These are phyloP conservation scores for Sphaceloma murrayae DNA, from an alignment of 2,329 filamentous ascomycete genomes.

Conservation along the genomic window DNA sequence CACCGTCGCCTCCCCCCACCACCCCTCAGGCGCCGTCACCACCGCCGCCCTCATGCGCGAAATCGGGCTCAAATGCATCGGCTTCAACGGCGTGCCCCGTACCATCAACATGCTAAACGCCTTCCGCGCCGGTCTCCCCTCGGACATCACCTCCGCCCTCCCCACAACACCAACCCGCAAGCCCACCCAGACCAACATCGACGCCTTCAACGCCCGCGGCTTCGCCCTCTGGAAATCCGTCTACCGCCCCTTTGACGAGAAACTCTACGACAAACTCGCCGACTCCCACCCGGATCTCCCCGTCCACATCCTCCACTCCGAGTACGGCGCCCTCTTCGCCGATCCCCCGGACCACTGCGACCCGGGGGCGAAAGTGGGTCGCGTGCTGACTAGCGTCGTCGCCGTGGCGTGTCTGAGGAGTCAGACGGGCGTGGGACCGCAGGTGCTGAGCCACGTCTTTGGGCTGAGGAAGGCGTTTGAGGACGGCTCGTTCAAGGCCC, in stretches of 20 bases:
- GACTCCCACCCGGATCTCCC: slow-evolving; percentile 73
- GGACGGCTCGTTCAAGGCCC: slow-evolving; percentile 49
- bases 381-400: slow-evolving; percentile 62
- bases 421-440: slow-evolving; percentile 73
- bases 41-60: slow-evolving; percentile 65
- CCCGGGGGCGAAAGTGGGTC: slow-evolving; percentile 48
- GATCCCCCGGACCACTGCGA: slow-evolving; percentile 45
- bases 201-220: slow-evolving; percentile 49
- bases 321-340: slow-evolving; percentile 65
- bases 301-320: slow-evolving; percentile 63
- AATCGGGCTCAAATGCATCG: slow-evolving; percentile 66
- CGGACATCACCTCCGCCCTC: slow-evolving; percentile 45
- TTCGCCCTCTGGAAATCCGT: slow-evolving; percentile 63
- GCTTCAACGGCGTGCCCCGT: slow-evolving; percentile 70
- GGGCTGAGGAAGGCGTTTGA: slow-evolving; percentile 67
- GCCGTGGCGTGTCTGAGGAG: slow-evolving; percentile 66
- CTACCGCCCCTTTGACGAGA: slow-evolving; percentile 64
- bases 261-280: slow-evolving; percentile 61
- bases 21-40: slow-evolving; percentile 32
- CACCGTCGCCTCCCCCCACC: slow-evolving; percentile 31
- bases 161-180: slow-evolving; percentile 48
- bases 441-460: slow-evolving; percentile 73
- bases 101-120: slow-evolving; percentile 73
- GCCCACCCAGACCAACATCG: slow-evolving; percentile 38
- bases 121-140: slow-evolving; percentile 55